These are phyloP conservation scores for Neofusicoccum laricinum DNA, from an alignment of 2,329 filamentous ascomycete species.

Conservation along the genomic window DNA sequence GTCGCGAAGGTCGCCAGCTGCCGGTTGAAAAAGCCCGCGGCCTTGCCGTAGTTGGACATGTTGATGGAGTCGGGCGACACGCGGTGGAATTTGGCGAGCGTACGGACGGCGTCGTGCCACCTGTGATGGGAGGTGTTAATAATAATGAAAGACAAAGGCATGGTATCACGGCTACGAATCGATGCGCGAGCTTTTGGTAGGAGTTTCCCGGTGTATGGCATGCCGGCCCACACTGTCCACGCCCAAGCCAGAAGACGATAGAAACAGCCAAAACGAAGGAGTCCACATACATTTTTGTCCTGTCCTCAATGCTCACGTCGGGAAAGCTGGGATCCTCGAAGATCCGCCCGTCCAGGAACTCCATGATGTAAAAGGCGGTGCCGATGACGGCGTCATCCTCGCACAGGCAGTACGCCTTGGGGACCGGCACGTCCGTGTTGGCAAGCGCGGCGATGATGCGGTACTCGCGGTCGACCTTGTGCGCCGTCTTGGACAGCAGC, in stretches of 20 bases:
- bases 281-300: conserved; percentile 65
- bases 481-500: conserved; percentile 88
- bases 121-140: conserved; percentile 33
- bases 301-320: conserved; percentile 63
- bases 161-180: not conserved
- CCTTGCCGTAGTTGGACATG: conserved; percentile 70
- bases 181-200: too few species aligned
- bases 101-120: conserved; percentile 81
- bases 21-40: conserved; percentile 75
- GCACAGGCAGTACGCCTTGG: conserved; percentile 79
- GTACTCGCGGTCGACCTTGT: conserved; percentile 95
- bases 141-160: not conserved
- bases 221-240: too few species aligned
- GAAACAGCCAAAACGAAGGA: too few species aligned
- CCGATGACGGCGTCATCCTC: conserved; percentile 77
- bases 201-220: too few species aligned
- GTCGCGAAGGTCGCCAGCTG: conserved; percentile 80
- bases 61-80: conserved; percentile 66
- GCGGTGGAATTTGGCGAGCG: conserved; percentile 80
- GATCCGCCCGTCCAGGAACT: conserved; percentile 89
- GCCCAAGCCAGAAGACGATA: too few species aligned
- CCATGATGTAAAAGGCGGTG: conserved; percentile 96
- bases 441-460: conserved; percentile 82
- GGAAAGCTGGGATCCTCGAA: conserved; percentile 86
- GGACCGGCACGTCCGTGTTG: conserved; percentile 79